Percentiles rank a stretch among this genome's conserved stretches.
phyloP scores from a whole-genome alignment of 192 early-diverging fungal genomes.

The Linnemannia elongata region DNA sequence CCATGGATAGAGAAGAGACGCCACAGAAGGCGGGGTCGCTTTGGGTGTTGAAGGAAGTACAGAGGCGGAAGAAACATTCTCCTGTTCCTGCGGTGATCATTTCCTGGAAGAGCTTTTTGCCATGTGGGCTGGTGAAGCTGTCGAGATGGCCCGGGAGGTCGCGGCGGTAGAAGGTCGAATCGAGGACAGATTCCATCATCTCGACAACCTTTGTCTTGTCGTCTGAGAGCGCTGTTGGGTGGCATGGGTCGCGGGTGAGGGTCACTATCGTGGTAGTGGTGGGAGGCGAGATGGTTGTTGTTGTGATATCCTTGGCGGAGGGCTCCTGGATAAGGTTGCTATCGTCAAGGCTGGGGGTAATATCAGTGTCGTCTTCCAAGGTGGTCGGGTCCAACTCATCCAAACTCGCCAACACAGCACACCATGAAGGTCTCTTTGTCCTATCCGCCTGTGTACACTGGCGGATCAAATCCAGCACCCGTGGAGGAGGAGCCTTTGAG shows the following conservation, averaged over 20 bases:
- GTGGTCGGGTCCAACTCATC: neutral
- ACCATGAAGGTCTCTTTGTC: constrained; percentile 33
- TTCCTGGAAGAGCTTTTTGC: constrained; percentile 82
- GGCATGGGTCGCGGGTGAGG: neutral
- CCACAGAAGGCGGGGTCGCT: constrained; percentile 92
- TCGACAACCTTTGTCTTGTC: constrained; percentile 35
- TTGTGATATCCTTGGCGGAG: neutral
- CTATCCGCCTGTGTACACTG: constrained; percentile 10
- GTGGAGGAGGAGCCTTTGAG: neutral
- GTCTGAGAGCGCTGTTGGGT: neutral
- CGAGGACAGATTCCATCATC: constrained; percentile 47
- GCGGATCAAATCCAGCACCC: constrained; percentile 5
- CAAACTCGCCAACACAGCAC: neutral
- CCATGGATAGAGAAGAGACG: constrained; percentile 90
- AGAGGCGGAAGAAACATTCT: constrained; percentile 88
- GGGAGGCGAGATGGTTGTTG: neutral
- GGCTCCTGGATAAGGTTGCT: neutral
- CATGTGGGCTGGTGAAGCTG: constrained; percentile 81
- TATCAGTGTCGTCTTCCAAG: neutral
- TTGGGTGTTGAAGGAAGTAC: constrained; percentile 91
- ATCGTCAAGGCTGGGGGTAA: neutral
- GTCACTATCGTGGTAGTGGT: neutral
- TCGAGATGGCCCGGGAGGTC: constrained; percentile 72
- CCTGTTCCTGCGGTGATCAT: constrained; percentile 79
- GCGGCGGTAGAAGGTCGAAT: constrained; percentile 69